Evolutionary conservation across 2,329 filamentous ascomycete species (phyloP).

Genomic region (Rutstroemia sp.): DNA sequence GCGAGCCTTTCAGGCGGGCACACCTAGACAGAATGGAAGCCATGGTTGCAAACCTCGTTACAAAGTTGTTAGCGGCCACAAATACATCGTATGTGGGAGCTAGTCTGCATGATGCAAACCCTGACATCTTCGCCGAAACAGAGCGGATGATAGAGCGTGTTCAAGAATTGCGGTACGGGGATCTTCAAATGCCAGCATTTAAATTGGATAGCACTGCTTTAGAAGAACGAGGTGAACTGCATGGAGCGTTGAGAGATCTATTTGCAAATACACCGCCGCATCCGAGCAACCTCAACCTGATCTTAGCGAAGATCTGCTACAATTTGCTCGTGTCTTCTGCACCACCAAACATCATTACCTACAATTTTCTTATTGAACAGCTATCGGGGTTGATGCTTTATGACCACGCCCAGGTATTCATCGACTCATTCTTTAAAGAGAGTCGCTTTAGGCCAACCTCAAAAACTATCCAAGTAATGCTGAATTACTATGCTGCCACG

Average conservation of each 20-base stretch:
- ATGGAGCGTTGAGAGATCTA: slow-evolving; percentile 18
- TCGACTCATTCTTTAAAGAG: slow-evolving; percentile 41
- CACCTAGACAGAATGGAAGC: slow-evolving; percentile 20
- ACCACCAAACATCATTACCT: slow-evolving; percentile 60
- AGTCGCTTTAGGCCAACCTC: slow-evolving; percentile 26
- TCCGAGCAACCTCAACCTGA: slow-evolving; percentile 18
- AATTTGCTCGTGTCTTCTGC: slow-evolving; percentile 57
- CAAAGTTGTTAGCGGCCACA: slow-evolving; percentile 14
- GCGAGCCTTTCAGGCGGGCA: slow-evolving; percentile 17
- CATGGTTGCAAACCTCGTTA: slow-evolving; percentile 20
- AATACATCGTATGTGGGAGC: slow-evolving; percentile 5
- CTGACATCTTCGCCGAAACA: slow-evolving; percentile 10
- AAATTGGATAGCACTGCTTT: slow-evolving; percentile 7
- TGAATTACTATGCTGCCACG: slow-evolving; percentile 25
- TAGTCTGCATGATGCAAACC: background rate
- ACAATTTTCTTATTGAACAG: slow-evolving; percentile 63
- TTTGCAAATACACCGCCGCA: slow-evolving; percentile 11
- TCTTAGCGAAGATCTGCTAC: slow-evolving; percentile 41
- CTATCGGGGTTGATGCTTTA: slow-evolving; percentile 47
- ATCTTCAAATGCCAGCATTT: slow-evolving; percentile 19
- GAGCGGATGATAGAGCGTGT: slow-evolving; percentile 16
- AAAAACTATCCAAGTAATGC: slow-evolving; percentile 21
- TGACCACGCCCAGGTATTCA: slow-evolving; percentile 44
- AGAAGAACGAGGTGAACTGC: slow-evolving; percentile 18
- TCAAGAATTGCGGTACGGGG: slow-evolving; percentile 11